Percentiles rank a stretch among this genome's conserved stretches.
Evolutionary conservation across 441 rosid genomes (phyloP).

Genomic region (Kokia cookei): DNA sequence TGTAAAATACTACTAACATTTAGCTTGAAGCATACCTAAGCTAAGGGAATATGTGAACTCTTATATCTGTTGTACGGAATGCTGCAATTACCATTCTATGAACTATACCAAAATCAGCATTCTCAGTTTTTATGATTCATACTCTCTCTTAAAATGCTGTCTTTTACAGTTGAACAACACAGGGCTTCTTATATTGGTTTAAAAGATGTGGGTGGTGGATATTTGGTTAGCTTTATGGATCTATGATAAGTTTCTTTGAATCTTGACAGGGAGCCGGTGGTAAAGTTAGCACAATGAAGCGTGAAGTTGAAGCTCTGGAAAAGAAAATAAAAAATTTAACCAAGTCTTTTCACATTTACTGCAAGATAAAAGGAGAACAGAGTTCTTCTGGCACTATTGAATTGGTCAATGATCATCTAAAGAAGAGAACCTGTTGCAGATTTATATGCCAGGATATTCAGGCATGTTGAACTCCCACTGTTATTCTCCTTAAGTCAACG

Average conservation of each 20-base stretch:
- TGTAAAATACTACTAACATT: neutral
- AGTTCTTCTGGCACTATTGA: slow-evolving; percentile 35
- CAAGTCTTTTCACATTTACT: slow-evolving; percentile 29
- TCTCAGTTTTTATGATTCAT: neutral
- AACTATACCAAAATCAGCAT: neutral
- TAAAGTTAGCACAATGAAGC: slow-evolving; percentile 31
- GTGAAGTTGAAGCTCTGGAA: slow-evolving; percentile 48
- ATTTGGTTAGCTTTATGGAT: slow-evolving; percentile 2
- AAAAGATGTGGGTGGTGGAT: neutral
- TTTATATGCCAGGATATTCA: slow-evolving; percentile 50
- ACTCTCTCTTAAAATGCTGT: neutral
- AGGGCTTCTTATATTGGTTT: neutral
- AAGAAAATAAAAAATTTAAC: slow-evolving; percentile 45
- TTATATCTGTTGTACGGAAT: neutral
- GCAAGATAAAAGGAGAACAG: slow-evolving; percentile 47
- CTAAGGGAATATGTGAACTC: neutral
- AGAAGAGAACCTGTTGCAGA: slow-evolving; percentile 53
- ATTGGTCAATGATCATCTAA: slow-evolving; percentile 38
- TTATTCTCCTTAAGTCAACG: slow-evolving; percentile 12
- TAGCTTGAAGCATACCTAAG: neutral
- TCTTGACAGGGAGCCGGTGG: slow-evolving; percentile 36
- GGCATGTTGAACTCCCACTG: slow-evolving; percentile 36
- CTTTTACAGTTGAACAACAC: neutral
- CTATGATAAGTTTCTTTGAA: slow-evolving; percentile 4
- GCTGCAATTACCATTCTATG: neutral